These are phyloP conservation scores for Pisolithus thermaeus DNA, from an alignment of 1,284 basidiomycete species.

Conservation along the genomic window DNA sequence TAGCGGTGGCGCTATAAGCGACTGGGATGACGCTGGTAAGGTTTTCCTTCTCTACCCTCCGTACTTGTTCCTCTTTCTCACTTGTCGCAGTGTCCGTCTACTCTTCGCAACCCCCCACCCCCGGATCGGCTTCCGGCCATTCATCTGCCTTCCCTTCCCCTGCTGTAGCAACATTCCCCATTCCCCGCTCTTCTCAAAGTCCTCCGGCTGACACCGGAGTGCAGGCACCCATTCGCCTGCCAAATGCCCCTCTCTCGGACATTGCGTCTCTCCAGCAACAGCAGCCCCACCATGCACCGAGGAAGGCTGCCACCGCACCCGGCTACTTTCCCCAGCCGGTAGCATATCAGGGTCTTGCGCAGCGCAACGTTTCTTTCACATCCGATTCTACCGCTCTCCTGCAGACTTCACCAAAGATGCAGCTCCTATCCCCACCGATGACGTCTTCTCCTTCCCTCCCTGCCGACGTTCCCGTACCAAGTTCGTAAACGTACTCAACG, in stretches of 20 bases:
- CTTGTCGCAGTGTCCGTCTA: conserved; percentile 52
- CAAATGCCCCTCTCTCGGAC: conserved; percentile 61
- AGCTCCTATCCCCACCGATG: conserved; percentile 18
- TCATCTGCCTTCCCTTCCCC: conserved; percentile 65
- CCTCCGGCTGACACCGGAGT: conserved; percentile 42
- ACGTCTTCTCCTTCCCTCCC: conserved; percentile 20
- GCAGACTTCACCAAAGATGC: conserved; percentile 18
- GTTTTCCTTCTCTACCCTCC: conserved; percentile 7
- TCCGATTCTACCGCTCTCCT: conserved; percentile 21
- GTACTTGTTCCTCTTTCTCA: too few relatives aligned
- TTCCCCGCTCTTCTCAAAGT: conserved; percentile 55
- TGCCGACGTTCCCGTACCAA: conserved; percentile 10
- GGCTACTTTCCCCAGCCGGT: conserved; percentile 26
- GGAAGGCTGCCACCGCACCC: conserved; percentile 25
- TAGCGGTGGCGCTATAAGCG: conserved; percentile 52
- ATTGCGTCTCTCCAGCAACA: conserved; percentile 45
- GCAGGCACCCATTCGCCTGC: conserved; percentile 58
- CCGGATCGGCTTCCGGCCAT: conserved; percentile 46
- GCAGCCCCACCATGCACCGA: conserved; percentile 19
- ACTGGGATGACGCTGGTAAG: conserved; percentile 74
- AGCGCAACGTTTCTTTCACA: conserved; percentile 25
- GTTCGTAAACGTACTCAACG: conserved; percentile 13
- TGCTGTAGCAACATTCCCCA: conserved; percentile 46
- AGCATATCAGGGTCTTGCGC: conserved; percentile 24
- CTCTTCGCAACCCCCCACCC: conserved; percentile 35